Percentiles rank a stretch among this genome's conserved stretches.
Evolutionary conservation across 495 filamentous ascomycete genomes (phyloP).

Genomic region (Pyrenula massariospora): DNA sequence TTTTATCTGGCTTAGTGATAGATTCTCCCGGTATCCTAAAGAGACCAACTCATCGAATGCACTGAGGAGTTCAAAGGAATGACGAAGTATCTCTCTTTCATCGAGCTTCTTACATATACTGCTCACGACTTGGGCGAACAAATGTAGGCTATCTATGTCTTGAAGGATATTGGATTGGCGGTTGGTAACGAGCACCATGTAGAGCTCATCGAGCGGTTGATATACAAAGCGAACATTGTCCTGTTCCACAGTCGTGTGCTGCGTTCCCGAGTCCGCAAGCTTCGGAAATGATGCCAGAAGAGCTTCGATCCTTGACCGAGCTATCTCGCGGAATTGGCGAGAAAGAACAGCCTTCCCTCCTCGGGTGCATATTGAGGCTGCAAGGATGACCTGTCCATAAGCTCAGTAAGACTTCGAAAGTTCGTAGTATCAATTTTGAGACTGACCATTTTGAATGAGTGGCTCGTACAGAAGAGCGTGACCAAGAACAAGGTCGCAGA

Average conservation of each 20-base stretch:
- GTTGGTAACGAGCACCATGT: conserved; percentile 99
- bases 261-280: conserved; percentile 84
- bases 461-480: conserved; percentile 16
- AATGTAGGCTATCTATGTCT: conserved; percentile 94
- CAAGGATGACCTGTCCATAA: conserved; percentile 72
- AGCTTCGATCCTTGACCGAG: conserved; percentile 89
- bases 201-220: conserved; percentile 95
- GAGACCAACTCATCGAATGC: conserved; percentile 96
- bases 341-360: conserved; percentile 96
- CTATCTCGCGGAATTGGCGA: conserved; percentile 92
- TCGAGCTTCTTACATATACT: conserved; percentile 94
- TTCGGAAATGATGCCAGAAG: conserved; percentile 94
- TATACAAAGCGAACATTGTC: conserved; percentile 99
- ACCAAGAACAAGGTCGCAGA: conserved; percentile 1
- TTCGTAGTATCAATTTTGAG: conserved; percentile 3
- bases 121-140: conserved; percentile 92
- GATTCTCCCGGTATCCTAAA: conserved; percentile 87
- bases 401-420: no score
- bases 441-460: conserved; percentile 12
- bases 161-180: conserved; percentile 98
- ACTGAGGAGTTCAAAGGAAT: conserved; percentile 89
- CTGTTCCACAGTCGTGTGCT: conserved; percentile 96
- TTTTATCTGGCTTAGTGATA: conserved; percentile 91
- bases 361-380: conserved; percentile 96
- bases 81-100: conserved; percentile 84